A percentile compares a stretch with the other conserved stretches of the same genome.
phyloP scores from a whole-genome alignment of 495 filamentous ascomycete genomes.

The Penicillium salamii region DNA sequence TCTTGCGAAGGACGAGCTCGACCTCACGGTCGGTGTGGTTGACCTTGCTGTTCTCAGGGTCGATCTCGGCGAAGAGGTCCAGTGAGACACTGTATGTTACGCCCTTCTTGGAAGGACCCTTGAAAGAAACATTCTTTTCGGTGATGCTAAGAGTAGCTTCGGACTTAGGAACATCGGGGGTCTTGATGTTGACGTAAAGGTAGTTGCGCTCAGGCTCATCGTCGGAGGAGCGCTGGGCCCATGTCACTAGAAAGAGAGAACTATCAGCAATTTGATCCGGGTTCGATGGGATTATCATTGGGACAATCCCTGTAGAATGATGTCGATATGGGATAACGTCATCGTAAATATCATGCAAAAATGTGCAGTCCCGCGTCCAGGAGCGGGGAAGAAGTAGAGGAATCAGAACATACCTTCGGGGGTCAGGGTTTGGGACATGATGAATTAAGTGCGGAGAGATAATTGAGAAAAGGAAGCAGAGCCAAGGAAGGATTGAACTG shows the following conservation, averaged over 20 bases:
- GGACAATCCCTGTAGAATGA: background rate
- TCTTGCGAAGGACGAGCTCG: conserved; percentile 91
- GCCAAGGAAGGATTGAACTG: conserved; percentile 8
- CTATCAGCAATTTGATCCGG: conserved; percentile 17
- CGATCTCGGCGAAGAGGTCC: conserved; percentile 91
- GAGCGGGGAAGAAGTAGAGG: conserved; percentile 37
- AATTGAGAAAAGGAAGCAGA: background rate
- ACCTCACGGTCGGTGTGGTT: conserved; percentile 82
- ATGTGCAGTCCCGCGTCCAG: conserved; percentile 22
- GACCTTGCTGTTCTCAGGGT: conserved; percentile 72
- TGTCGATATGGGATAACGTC: conserved; percentile 11
- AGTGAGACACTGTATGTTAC: conserved; percentile 79
- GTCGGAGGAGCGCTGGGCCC: conserved; percentile 91
- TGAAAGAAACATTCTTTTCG: conserved; percentile 73
- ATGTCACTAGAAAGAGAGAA: conserved; percentile 63
- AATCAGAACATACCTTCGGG: conserved; percentile 41
- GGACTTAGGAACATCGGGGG: conserved; percentile 68
- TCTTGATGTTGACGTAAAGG: conserved; percentile 86
- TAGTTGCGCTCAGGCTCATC: conserved; percentile 82
- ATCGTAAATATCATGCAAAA: conserved; percentile 18
- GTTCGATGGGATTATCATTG: conserved; percentile 3
- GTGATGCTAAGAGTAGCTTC: conserved; percentile 78
- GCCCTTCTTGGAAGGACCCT: conserved; percentile 77
- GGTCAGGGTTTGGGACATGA: conserved; percentile 33
- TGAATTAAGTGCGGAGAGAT: conserved; percentile 6